Evolutionary conservation across 306 rosid genomes (phyloP).

Genomic region (Ormosia semicastrata): DNA sequence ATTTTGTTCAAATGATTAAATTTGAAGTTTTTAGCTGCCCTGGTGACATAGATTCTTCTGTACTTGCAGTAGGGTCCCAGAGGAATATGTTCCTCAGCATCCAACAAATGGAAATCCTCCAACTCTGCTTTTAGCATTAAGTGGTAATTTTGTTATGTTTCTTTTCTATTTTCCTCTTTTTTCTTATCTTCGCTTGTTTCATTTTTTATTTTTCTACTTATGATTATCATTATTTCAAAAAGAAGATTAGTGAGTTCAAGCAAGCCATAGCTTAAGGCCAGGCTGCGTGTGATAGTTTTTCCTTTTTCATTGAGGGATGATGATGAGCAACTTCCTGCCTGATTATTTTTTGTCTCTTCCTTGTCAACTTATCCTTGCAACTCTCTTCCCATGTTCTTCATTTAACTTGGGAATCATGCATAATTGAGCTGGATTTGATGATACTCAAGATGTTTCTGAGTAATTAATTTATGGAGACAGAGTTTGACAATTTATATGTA

Average conservation of each 20-base stretch:
- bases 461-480: conserved; percentile 11
- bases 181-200: background rate
- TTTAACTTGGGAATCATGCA: background rate
- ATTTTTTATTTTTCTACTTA: background rate
- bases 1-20: conserved; percentile 30
- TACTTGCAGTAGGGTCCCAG: conserved; percentile 82
- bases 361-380: background rate
- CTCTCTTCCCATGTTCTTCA: background rate
- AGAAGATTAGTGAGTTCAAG: background rate
- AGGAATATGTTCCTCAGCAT: conserved; percentile 80
- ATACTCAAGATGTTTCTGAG: background rate
- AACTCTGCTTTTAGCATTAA: conserved; percentile 69
- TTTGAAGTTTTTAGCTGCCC: background rate
- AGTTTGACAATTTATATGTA: background rate
- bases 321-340: conserved; percentile 10
- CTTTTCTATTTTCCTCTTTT: conserved; percentile 5
- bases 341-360: conserved; percentile 4
- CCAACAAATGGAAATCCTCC: conserved; percentile 98
- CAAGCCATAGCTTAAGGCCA: background rate
- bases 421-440: conserved; percentile 2
- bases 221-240: conserved; percentile 7
- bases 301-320: conserved; percentile 5
- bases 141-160: conserved; percentile 47
- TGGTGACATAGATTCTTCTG: conserved; percentile 33
- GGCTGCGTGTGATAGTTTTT: conserved; percentile 15